Percentiles rank a stretch among this genome's conserved stretches.
These are phyloP conservation scores for Macrophomina pseudophaseolina DNA, from an alignment of 2,329 filamentous ascomycete species.

Conservation along the genomic window DNA sequence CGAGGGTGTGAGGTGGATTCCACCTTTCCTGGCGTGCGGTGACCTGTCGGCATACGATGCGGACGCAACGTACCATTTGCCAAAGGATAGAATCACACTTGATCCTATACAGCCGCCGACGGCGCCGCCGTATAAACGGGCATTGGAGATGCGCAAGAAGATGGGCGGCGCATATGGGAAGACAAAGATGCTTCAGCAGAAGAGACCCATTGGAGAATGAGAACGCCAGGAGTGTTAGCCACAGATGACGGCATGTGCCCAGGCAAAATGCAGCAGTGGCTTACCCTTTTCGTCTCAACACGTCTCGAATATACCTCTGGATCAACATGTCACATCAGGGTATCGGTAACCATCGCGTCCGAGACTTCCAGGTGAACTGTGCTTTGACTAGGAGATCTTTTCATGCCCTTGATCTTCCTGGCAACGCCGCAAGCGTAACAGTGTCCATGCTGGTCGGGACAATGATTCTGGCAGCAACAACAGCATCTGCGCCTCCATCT, in stretches of 20 bases:
- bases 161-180: constrained; percentile 79
- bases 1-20: constrained; percentile 75
- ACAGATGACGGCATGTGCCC: background rate
- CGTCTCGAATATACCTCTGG: too few relatives aligned
- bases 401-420: too few relatives aligned
- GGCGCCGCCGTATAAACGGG: constrained; percentile 91
- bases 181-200: constrained; percentile 53
- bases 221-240: background rate
- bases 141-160: constrained; percentile 79
- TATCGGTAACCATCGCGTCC: too few relatives aligned
- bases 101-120: constrained; percentile 95
- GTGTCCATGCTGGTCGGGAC: too few relatives aligned
- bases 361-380: too few relatives aligned
- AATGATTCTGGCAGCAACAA: too few relatives aligned
- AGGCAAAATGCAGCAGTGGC: background rate
- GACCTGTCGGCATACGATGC: constrained; percentile 95
- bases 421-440: too few relatives aligned
- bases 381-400: too few relatives aligned
- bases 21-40: constrained; percentile 95
- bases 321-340: too few relatives aligned
- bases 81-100: constrained; percentile 82
- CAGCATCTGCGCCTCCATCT: too few relatives aligned
- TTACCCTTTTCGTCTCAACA: too few relatives aligned
- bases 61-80: constrained; percentile 90
- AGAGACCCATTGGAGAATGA: background rate